Evolutionary conservation across 805 yeast genomes (phyloP).

Genomic region (Debaryomyces prosopidis): DNA sequence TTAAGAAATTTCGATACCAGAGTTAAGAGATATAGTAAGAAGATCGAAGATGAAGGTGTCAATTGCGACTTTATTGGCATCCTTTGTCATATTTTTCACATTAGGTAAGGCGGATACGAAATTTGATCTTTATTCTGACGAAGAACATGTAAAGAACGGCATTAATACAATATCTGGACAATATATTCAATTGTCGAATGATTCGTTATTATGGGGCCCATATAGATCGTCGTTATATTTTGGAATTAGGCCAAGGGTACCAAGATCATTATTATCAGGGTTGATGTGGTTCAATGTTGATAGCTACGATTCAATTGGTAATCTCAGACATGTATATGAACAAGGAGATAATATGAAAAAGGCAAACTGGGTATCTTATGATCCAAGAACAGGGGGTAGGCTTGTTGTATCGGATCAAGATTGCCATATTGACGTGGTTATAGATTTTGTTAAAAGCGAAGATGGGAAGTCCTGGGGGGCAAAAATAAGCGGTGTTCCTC

Average conservation of each 20-base stretch:
- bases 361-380: constrained; percentile 87
- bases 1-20: too few relatives aligned
- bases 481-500: constrained; percentile 66
- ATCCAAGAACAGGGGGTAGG: constrained; percentile 84
- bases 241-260: constrained; percentile 82
- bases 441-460: constrained; percentile 72
- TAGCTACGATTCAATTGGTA: constrained; percentile 49
- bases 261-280: constrained; percentile 74
- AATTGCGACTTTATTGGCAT: not conserved
- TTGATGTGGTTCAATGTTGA: constrained; percentile 85
- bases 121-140: constrained; percentile 49
- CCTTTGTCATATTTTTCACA: constrained; percentile 1
- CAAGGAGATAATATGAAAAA: constrained; percentile 67
- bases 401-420: constrained; percentile 71
- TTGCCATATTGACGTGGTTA: constrained; percentile 59
- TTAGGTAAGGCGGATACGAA: constrained; percentile 12
- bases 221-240: constrained; percentile 84
- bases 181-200: constrained; percentile 18
- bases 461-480: constrained; percentile 82
- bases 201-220: constrained; percentile 76
- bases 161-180: constrained; percentile 10
- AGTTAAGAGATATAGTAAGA: too few relatives aligned
- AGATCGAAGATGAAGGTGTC: not conserved
- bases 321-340: constrained; percentile 73
- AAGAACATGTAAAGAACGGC: constrained; percentile 49